A percentile compares a stretch with the other conserved stretches of the same genome.
Evolutionary conservation across 192 early-diverging fungal species (phyloP).

Genomic region (Rhizophlyctis rosea): DNA sequence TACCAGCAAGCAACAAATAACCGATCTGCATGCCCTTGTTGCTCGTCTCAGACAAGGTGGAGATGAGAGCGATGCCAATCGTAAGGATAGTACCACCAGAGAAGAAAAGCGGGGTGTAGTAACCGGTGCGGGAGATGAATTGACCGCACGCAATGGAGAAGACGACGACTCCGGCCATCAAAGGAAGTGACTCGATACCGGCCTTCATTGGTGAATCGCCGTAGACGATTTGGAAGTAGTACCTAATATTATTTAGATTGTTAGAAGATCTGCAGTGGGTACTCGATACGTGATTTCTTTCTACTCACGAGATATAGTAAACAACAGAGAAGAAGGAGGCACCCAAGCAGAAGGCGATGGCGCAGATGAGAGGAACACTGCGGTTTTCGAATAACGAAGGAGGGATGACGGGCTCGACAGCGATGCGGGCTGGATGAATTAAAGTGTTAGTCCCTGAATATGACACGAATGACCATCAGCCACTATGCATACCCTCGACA

Average conservation of each 20-base stretch:
- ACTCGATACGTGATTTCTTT: neutral
- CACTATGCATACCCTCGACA: slow-evolving; percentile 64
- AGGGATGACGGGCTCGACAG: slow-evolving; percentile 72
- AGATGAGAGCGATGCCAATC: slow-evolving; percentile 62
- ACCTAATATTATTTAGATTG: no score
- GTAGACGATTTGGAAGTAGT: slow-evolving; percentile 81
- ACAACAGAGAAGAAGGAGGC: slow-evolving; percentile 45
- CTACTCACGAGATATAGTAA: slow-evolving; percentile 62
- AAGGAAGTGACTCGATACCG: slow-evolving; percentile 71
- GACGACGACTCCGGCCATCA: slow-evolving; percentile 70
- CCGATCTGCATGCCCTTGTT: slow-evolving; percentile 51
- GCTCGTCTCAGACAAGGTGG: slow-evolving; percentile 52
- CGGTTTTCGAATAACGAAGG: slow-evolving; percentile 55
- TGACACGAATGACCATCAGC: no score
- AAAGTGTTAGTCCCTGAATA: no score
- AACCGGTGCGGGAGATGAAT: slow-evolving; percentile 50
- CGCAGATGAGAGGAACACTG: slow-evolving; percentile 30
- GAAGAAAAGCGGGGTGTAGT: slow-evolving; percentile 63
- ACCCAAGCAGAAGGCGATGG: slow-evolving; percentile 39
- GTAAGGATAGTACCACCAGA: slow-evolving; percentile 60
- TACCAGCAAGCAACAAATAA: slow-evolving; percentile 65
- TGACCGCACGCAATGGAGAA: slow-evolving; percentile 65
- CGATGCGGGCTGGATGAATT: no score
- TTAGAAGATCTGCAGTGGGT: slow-evolving; percentile 4
- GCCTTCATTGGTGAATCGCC: slow-evolving; percentile 68